Base-by-base conservation (phyloP, 352 stramenopile genomes). In the Phytophthora constricta region DNA sequence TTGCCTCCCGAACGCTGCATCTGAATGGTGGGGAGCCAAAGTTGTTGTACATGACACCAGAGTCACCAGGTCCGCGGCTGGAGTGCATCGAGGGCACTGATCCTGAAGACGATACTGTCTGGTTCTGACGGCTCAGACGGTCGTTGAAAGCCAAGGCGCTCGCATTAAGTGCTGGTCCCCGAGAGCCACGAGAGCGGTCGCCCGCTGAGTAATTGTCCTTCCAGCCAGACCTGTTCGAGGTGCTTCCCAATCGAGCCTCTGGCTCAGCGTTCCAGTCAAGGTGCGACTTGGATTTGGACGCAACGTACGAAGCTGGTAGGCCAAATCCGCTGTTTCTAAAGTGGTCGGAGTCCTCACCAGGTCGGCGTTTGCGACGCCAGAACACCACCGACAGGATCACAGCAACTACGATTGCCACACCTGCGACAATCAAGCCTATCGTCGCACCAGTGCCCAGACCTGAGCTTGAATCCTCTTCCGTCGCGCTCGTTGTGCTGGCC, bases 91-190 rank as follows among this genome's bases (percentile, higher is more conserved):
- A 66, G 17, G 50, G 62, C 19, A 82, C 70, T 25, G 82, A 89
- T 11, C 78, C 80, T 3, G 76, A 88, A 3, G 84, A 92, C 10
- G 82, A 92, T 22, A 79, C 77, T 0, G 84, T 92, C 53, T 90
- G 85, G 39, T 89, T 83, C n/a, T 72, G 62, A 25, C 69, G 81
- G 46, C 79, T 87, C 20, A 63, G 58, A 26, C 72, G 74, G 25
- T 91, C 82, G 43, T 91, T 78, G 52, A 91, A 92, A 26, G 65
- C 79, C 22, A 92, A 77, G 0, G 84, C 82, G 39, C 82, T 91
- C 9, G 84, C 82, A 39, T 77, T 90, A 9, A 92, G 63, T 31
- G 67, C 70, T 14, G 82, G 80, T 0, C 78, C 74, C 62, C 84
- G 82, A 42, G 62, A 76, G 1, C 68, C 71, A 57, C 77, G 68